phyloP scores from a whole-genome alignment of 2,329 filamentous ascomycete species.

The Ophiostoma sp. region DNA sequence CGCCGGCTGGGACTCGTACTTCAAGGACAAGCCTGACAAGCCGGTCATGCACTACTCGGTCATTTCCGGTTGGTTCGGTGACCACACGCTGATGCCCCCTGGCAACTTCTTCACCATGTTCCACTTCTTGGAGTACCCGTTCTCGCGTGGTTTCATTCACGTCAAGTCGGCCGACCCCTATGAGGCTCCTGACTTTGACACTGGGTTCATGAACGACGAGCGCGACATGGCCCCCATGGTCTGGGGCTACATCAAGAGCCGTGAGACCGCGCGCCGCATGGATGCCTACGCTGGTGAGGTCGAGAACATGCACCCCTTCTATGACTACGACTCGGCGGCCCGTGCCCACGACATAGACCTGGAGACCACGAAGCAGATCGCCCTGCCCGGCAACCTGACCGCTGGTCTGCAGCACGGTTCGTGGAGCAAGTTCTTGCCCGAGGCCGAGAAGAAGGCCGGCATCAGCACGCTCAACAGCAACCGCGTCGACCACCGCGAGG shows the following conservation, averaged over 20 bases:
- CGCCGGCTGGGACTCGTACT: constrained; percentile 73
- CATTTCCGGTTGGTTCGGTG: constrained; percentile 61
- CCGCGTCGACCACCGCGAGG: constrained; percentile 52
- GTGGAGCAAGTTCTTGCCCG: constrained; percentile 57
- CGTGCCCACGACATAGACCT: constrained; percentile 68
- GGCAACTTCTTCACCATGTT: constrained; percentile 83
- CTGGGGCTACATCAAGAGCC: constrained; percentile 77
- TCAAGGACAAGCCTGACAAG: constrained; percentile 79
- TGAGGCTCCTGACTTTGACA: constrained; percentile 69
- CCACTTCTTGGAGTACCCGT: constrained; percentile 73
- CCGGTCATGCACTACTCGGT: constrained; percentile 81
- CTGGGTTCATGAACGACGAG: constrained; percentile 81
- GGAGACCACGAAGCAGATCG: constrained; percentile 68
- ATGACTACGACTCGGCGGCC: constrained; percentile 63
- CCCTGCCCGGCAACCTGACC: constrained; percentile 64
- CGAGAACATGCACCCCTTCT: constrained; percentile 63
- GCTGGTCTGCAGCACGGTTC: constrained; percentile 68
- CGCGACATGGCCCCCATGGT: constrained; percentile 80
- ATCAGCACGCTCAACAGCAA: constrained; percentile 56
- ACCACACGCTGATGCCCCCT: constrained; percentile 59
- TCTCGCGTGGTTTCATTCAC: constrained; percentile 66
- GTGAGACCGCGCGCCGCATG: constrained; percentile 74
- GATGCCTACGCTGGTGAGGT: constrained; percentile 72
- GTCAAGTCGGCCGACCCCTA: constrained; percentile 69
- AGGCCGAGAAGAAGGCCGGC: constrained; percentile 46